Conservation (phyloP, 805 yeast species). For the Pichia thaimueangensis region DNA sequence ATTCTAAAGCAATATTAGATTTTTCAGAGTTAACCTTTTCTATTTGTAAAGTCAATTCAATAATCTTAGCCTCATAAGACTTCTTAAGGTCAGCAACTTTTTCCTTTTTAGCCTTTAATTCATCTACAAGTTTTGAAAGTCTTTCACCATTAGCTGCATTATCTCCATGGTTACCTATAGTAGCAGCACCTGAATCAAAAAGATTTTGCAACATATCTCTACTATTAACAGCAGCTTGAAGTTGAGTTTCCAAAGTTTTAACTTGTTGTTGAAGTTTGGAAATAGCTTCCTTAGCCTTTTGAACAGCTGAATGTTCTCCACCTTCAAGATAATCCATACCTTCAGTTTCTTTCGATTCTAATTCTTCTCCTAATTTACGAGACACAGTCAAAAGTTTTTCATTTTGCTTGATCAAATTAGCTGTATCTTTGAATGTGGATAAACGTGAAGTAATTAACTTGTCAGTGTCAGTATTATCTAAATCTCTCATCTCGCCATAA, state of each 20-base stretch:
- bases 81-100: conserved; percentile 35
- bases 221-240: conserved; percentile 53
- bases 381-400: conserved; percentile 62
- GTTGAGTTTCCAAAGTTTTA: conserved; percentile 41
- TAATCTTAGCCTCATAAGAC: conserved; percentile 39
- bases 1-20: conserved; percentile 40
- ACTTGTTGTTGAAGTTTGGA: conserved; percentile 55
- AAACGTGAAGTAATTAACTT: conserved; percentile 64
- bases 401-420: conserved; percentile 69
- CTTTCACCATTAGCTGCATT: conserved; percentile 18
- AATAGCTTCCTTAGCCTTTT: conserved; percentile 59
- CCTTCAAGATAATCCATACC: conserved; percentile 42
- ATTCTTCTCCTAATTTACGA: conserved; percentile 62
- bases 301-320: conserved; percentile 23
- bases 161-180: conserved; percentile 13
- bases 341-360: conserved; percentile 57
- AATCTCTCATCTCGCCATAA: conserved; percentile 11
- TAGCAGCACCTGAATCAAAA: conserved; percentile 27
- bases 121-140: conserved; percentile 23
- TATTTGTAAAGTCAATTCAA: conserved; percentile 44
- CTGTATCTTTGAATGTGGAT: conserved; percentile 58
- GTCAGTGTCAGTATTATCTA: conserved; percentile 58
- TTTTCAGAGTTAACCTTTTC: conserved; percentile 34
- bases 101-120: conserved; percentile 29
- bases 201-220: conserved; percentile 52